Base-by-base conservation (phyloP, 805 yeast species). In the Hanseniaspora nectarophila region DNA sequence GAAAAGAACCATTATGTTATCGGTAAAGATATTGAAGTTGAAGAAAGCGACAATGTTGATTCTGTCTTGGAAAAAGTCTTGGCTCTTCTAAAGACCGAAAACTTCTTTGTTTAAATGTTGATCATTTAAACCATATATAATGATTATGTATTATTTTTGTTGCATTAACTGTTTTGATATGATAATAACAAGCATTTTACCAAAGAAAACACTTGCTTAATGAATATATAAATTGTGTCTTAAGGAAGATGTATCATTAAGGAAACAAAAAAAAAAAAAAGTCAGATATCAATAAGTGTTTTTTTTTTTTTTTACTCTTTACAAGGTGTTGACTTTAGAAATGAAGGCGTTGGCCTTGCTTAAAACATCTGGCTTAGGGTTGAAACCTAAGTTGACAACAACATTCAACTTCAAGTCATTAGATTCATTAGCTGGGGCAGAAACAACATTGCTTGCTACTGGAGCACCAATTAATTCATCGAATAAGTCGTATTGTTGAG, bases 41-140 rank as follows among this genome's bases (percentile, higher is more conserved):
- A 75, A 56, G 63, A 76, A 45, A 70, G 74, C 42, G 73, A 76
- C 55, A 74, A 73, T 43, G 78, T 84, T 53, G 72, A 81, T 54
- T 74, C 85, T 43, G 83, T 85, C 54, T 84, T 87, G 53, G 85
- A 79, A 63, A 80, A 81, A 65, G 76, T 85, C 57, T 81, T 84
- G 33, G 70, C 80, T 55, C 74, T 80, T 64, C 75, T 89, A 59
- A 87, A 85, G 67, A 79, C 81, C 61, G 85, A 88, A 69, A 95
- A 94, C 16, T 89, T 83, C 70, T 85, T 85, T 68, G 70, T 68
- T 55, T 75, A 74, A 47, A 59, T 73, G 60, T 42, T 54, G 49
- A 57, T 51, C 48, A 58, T 55, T 47, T 68, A 59, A 57, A 48
- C 54, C 12, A 31, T 13, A 8, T 2, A 13, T 31, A 31, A 31